Percentiles rank a stretch among this genome's conserved stretches.
Evolutionary conservation across 192 early-diverging fungal genomes (phyloP).

Genomic region (Obelidium mucronatum): DNA sequence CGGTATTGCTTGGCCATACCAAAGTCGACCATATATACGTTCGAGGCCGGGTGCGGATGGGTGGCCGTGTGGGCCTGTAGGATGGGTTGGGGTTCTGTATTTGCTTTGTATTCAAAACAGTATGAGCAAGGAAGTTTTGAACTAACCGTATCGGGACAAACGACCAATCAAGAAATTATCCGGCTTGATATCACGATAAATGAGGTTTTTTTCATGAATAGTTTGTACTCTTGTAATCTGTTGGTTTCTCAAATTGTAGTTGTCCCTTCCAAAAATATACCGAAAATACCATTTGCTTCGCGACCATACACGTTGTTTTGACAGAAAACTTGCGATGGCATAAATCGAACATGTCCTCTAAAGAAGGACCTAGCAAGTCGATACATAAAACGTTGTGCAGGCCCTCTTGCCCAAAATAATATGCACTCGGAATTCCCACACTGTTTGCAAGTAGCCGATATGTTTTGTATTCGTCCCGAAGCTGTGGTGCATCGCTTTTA

Average conservation of each 20-base stretch:
- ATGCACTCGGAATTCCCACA: constrained; percentile 85
- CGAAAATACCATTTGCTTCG: constrained; percentile 83
- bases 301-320: constrained; percentile 89
- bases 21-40: constrained; percentile 92
- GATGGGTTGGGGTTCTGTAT: constrained; percentile 21
- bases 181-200: constrained; percentile 81
- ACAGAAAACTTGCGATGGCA: constrained; percentile 85
- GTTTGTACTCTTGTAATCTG: constrained; percentile 82
- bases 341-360: constrained; percentile 93
- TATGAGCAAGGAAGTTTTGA: too few relatives aligned
- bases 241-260: too few relatives aligned
- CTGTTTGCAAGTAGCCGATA: constrained; percentile 86
- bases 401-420: constrained; percentile 95
- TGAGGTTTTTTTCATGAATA: constrained; percentile 89
- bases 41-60: constrained; percentile 80
- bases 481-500: constrained; percentile 93
- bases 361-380: constrained; percentile 86
- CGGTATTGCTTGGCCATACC: constrained; percentile 90
- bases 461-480: constrained; percentile 90
- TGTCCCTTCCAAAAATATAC: constrained; percentile 63
- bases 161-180: constrained; percentile 92
- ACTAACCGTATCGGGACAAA: constrained; percentile 33
- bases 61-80: constrained; percentile 26
- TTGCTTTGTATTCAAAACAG: neutral
- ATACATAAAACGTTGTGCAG: constrained; percentile 90